Conservation (phyloP, 139 green algal species). For the Trebouxia sp. region DNA sequence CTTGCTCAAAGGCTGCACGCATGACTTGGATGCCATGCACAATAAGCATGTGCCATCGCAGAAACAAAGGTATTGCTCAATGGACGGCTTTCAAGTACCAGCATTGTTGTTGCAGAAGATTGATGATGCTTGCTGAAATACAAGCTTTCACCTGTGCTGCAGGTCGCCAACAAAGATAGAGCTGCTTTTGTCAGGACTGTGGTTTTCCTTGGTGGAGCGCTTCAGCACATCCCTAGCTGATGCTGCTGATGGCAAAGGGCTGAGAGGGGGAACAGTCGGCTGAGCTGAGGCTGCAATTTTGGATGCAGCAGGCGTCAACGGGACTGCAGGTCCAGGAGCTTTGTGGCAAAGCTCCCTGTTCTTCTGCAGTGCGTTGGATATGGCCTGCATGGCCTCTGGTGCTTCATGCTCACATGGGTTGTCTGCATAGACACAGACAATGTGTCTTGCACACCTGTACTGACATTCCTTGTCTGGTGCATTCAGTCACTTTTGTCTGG, state of each 20-base stretch:
- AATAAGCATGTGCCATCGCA: too few species aligned
- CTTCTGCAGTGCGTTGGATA: not conserved
- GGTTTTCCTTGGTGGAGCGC: not conserved
- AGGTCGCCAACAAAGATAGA: not conserved
- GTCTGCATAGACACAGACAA: not conserved
- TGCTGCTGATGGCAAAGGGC: too few species aligned
- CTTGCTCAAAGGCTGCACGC: too few species aligned
- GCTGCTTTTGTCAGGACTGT: not conserved
- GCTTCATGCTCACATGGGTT: conserved; percentile 17
- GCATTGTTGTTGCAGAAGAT: too few species aligned
- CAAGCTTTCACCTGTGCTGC: not conserved
- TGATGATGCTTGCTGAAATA: too few species aligned
- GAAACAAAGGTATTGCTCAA: too few species aligned
- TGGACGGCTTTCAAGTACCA: too few species aligned
- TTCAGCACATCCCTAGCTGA: not conserved
- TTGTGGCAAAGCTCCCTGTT: conserved; percentile 4
- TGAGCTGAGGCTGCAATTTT: not conserved
- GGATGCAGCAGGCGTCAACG: not conserved
- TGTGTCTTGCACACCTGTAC: not conserved
- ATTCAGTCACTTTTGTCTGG: too few species aligned
- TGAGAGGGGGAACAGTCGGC: not conserved
- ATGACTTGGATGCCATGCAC: too few species aligned
- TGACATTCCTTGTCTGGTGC: too few species aligned
- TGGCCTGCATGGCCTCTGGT: not conserved
- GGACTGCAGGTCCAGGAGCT: not conserved